Base-by-base conservation (phyloP, 805 yeast genomes). In the Isabelozyma pseudorhagii region DNA sequence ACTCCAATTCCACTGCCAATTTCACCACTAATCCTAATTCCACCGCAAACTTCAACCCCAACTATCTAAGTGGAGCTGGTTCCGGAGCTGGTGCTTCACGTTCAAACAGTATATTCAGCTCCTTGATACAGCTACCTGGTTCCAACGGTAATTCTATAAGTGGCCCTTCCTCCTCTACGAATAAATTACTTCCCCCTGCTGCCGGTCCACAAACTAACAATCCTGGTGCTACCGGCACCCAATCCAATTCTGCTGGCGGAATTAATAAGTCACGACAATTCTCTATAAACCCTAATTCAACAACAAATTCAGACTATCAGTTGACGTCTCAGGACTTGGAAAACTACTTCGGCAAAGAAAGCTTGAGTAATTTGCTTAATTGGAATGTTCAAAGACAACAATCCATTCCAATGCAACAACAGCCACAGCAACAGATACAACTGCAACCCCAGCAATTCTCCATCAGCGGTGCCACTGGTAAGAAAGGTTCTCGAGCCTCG, bases 21-120 rank as follows among this genome's bases (percentile, higher is more conserved):
- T 8, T 9, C 10, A n/a, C 17, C 21, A 38, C 17, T 9, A 41
- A 41, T 43, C 42, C 21, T 38, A 40, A 40, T 38, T 45, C 15
- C 41, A 45, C 48, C 47, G 48, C 14, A 42, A 43, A 31, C 39
- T 40, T 13, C 59, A 50, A 8, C 57, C 45, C 28, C 48, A 42
- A 13, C 50, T 38, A 40, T 47, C 43, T 18, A 46, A 31, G 21
- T 18, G 38, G 44, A 8, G 5, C 28, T 17, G 42, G 40, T 8
- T 38, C 40, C 15, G 40, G 40, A n/a, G 25, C 25, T 21, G 38
- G 44, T 8, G 36, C 59, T 57, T 63, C 68, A 44, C 49, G 77
- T 21, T 68, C 75, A 36, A 69, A 71, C 46, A 66, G 74, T 47
- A 71, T 72, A 9, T 72, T 72, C 57, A 68, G 69, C 47, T 63